phyloP scores from a whole-genome alignment of 176 grass and related monocot species.

The Stipa capillata region DNA sequence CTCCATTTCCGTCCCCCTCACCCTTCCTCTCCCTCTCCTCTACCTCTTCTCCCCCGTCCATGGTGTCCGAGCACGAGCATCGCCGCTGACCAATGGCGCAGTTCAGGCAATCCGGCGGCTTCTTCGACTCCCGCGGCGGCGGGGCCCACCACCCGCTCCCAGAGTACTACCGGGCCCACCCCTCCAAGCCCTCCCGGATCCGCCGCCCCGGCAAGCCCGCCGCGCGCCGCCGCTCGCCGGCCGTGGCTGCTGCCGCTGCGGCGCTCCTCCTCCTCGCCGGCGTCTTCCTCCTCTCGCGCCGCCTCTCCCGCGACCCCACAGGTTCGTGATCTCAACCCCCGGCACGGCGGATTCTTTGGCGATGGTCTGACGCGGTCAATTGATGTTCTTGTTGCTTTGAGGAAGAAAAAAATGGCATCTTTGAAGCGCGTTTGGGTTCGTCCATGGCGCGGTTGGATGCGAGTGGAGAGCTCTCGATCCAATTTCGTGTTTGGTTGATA shows the following conservation, averaged over 20 bases:
- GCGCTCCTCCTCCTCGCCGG: slow-evolving; percentile 39
- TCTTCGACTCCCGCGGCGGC: slow-evolving; percentile 40
- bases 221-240: slow-evolving; percentile 37
- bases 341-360: not conserved
- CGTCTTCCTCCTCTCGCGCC: slow-evolving; percentile 53
- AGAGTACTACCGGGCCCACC: slow-evolving; percentile 41
- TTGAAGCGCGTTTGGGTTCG: not conserved
- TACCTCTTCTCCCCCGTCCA: not conserved
- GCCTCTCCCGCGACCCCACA: slow-evolving; percentile 28
- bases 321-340: slow-evolving; percentile 7
- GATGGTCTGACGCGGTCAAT: not conserved
- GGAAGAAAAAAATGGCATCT: not conserved
- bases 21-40: too few species aligned
- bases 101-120: slow-evolving; percentile 66
- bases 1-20: not conserved
- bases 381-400: not conserved
- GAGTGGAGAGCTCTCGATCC: not conserved
- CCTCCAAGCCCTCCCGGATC: slow-evolving; percentile 63
- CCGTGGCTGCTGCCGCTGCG: slow-evolving; percentile 14
- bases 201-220: slow-evolving; percentile 61
- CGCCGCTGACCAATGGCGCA: slow-evolving; percentile 76
- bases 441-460: not conserved
- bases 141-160: slow-evolving; percentile 25
- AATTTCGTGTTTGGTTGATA: slow-evolving; percentile 4
- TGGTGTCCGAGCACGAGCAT: slow-evolving; percentile 19